Base-by-base conservation (phyloP, 805 yeast species). In the Hanseniaspora valbyensis region DNA sequence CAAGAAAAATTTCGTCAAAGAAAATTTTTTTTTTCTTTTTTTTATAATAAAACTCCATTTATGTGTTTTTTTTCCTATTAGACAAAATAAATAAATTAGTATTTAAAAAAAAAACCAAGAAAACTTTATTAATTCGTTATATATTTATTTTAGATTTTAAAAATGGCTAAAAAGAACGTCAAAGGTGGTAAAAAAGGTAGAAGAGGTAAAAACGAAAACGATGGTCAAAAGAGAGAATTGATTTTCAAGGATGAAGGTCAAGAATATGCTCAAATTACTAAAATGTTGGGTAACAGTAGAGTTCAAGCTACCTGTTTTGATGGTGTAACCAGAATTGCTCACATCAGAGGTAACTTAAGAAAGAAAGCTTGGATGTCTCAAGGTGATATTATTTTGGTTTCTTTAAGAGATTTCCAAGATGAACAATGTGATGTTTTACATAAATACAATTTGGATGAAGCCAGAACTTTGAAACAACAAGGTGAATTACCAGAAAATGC, bases 291-390 rank as follows among this genome's bases (percentile, higher is more conserved):
- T 68, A 89, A 89, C 66, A 97, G 98, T 57, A 81, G 98, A 70
- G 82, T 92, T 51, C 95, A 89, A 68, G 96, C 95, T 50, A 68
- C 80, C 45, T 92, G 98, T 72, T 92, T 92, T 64, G 99, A 92
- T 65, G 96, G 95, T 57, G 74, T 75, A 59, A 85, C 80, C 66
- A 81, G 99, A 74, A 78, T 88, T 78, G 98, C 95, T 18, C 98
- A 90, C 66, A 92, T 92, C 64, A 86, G 99, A 77, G 99, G 99
- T 62, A 92, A 92, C 67, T 78, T 92, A 72, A 85, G 99, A 78
- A 92, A 92, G 82, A 92, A 90, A 78, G 98, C 92, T 54, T 92
- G 99, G 99, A 89, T 92, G 87, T 85, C 85, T 43, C 97, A 88
- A 69, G 98, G 98, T 73, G 99, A 92, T 67, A 92, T 92, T 61